phyloP scores from a whole-genome alignment of 2,329 filamentous ascomycete genomes.

The Calonectria henricotiae region DNA sequence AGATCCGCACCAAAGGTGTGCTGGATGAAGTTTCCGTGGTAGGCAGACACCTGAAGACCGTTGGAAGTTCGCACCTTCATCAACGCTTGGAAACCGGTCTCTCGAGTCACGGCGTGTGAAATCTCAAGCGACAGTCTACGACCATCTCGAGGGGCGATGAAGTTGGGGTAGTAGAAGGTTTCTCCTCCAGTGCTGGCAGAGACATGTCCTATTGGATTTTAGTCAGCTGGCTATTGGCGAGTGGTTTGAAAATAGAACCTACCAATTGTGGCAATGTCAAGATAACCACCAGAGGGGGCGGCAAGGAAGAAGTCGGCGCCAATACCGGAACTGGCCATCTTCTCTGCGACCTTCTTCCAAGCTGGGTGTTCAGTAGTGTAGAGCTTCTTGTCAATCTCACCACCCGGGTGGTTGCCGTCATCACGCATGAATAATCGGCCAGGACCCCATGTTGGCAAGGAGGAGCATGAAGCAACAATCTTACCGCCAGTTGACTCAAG shows the following conservation, averaged over 20 bases:
- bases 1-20: slow-evolving; percentile 96
- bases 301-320: slow-evolving; percentile 97
- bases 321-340: slow-evolving; percentile 89
- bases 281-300: slow-evolving; percentile 89
- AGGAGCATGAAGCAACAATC: slow-evolving; percentile 88
- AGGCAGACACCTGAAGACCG: slow-evolving; percentile 92
- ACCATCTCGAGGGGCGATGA: slow-evolving; percentile 88
- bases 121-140: slow-evolving; percentile 89
- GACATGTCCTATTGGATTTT: slow-evolving; percentile 76
- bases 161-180: slow-evolving; percentile 97
- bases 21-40: slow-evolving; percentile 97
- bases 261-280: slow-evolving; percentile 94
- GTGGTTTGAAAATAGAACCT: slow-evolving; percentile 51
- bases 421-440: slow-evolving; percentile 89
- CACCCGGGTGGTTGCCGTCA: slow-evolving; percentile 87
- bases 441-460: slow-evolving; percentile 93
- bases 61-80: slow-evolving; percentile 99
- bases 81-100: slow-evolving; percentile 94
- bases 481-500: slow-evolving; percentile 92
- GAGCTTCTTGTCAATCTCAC: slow-evolving; percentile 92
- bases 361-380: slow-evolving; percentile 91
- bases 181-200: slow-evolving; percentile 94
- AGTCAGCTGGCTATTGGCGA: slow-evolving; percentile 13
- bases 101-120: slow-evolving; percentile 86
- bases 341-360: slow-evolving; percentile 89